Base-by-base conservation (phyloP, 2,329 filamentous ascomycete genomes). In the Xylariales sp. region DNA sequence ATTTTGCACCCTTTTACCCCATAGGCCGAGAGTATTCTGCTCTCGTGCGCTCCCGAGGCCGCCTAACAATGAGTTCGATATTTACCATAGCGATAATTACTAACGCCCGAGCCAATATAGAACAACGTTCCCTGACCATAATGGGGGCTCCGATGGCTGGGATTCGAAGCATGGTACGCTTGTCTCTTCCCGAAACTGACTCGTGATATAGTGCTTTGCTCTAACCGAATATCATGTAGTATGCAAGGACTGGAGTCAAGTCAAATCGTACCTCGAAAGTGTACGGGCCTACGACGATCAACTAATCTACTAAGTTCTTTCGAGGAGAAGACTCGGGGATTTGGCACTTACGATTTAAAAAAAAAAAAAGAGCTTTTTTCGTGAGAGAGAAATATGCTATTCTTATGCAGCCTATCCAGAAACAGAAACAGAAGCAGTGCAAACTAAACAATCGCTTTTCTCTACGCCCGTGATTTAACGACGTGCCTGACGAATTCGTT, bases 61-160 rank as follows among this genome's bases (percentile, higher is more conserved):
- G 12, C 18, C 16, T 5, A 5, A 30, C 34, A 16, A 28, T 41
- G 14, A 23, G 34, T 41, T 41, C 23, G 28, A 28, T 36, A 5
- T n/a, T 7, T 16, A 52, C 18, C 3, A 7, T 14, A 30, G 53
- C 36, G 10, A 6, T 45, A 5, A 5, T 43, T 32, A 5, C 54
- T 56, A 56, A 56, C 23, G 12, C 10, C 5, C n/a, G 12, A 28
- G 4, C 5, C 3, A 5, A 46, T 45, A 45, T 41, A 56, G 54
- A 73, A 83, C 82, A 2, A 83, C 82, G 1, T 83, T 83, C 65
- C 82, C 82, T 1, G 81, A 83, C 65, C 78, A 83, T 71, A 83
- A 83, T 56, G 80, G 80, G 10, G 82, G 82, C 2, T 81, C 80
- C 2, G 82, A 83, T 62, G 82, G 82, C 6, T 83, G 82, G 82